These are phyloP conservation scores for Cryptococcus floricola DNA, from an alignment of 1,284 basidiomycete species.

Conservation along the genomic window DNA sequence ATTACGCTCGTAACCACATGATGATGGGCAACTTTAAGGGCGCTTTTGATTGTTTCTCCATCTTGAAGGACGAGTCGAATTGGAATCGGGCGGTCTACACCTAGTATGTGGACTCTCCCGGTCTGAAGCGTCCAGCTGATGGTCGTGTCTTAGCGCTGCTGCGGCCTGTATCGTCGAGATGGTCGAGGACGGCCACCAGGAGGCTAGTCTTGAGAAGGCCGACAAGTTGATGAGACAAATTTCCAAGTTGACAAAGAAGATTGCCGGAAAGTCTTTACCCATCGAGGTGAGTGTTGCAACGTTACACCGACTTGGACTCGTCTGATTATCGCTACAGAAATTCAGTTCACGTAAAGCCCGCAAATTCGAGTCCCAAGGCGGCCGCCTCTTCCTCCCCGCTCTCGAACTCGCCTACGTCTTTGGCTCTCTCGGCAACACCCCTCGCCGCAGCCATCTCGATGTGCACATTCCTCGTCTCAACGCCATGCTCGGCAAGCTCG, in stretches of 20 bases:
- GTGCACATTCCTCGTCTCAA: slow-evolving; percentile 51
- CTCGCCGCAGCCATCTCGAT: slow-evolving; percentile 48
- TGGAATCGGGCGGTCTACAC: slow-evolving; percentile 87
- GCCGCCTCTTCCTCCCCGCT: slow-evolving; percentile 69
- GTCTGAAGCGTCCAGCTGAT: not conserved
- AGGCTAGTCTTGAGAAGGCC: slow-evolving; percentile 49
- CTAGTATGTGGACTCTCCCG: slow-evolving; percentile 45
- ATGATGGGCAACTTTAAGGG: slow-evolving; percentile 63
- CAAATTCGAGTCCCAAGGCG: slow-evolving; percentile 72
- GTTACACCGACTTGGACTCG: not conserved
- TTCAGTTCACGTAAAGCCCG: slow-evolving; percentile 82
- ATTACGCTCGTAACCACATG: slow-evolving; percentile 74
- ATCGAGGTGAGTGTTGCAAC: slow-evolving; percentile 62
- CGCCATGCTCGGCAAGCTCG: slow-evolving; percentile 48
- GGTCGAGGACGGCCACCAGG: slow-evolving; percentile 24
- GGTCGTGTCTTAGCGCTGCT: slow-evolving; percentile 27
- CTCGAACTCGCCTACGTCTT: slow-evolving; percentile 83
- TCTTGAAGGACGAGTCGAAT: slow-evolving; percentile 61
- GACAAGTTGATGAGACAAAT: slow-evolving; percentile 61
- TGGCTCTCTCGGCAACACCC: slow-evolving; percentile 54
- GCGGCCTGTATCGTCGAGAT: slow-evolving; percentile 46
- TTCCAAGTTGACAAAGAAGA: slow-evolving; percentile 53
- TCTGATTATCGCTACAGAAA: slow-evolving; percentile 58
- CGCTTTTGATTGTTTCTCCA: slow-evolving; percentile 63
- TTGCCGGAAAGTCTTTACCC: slow-evolving; percentile 87